Percentiles rank a stretch among this genome's conserved stretches.
phyloP scores from a whole-genome alignment of 2,329 filamentous ascomycete species.

The Coniochaeta pulveracea region DNA sequence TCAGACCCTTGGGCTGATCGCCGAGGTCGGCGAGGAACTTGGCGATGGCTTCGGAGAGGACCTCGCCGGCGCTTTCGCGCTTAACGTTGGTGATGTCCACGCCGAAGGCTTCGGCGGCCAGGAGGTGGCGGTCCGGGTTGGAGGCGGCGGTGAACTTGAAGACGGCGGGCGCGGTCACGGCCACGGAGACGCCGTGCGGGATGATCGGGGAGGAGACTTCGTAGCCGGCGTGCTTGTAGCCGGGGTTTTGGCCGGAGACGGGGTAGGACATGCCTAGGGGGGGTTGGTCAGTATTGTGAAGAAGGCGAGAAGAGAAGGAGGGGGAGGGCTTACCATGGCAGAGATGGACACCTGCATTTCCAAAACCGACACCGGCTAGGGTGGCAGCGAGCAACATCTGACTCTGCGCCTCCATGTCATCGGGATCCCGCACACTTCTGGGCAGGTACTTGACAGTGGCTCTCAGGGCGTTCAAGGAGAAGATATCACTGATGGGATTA shows the following conservation, averaged over 20 bases:
- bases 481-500: conserved; percentile 96
- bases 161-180: conserved; percentile 84
- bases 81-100: conserved; percentile 83
- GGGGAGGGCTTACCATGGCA: conserved; percentile 39
- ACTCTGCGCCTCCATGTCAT: conserved; percentile 84
- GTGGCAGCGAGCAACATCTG: conserved; percentile 95
- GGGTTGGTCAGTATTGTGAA: background rate
- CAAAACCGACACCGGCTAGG: conserved; percentile 89
- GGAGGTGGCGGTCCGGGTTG: conserved; percentile 84
- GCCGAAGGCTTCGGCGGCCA: conserved; percentile 82
- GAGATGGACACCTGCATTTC: conserved; percentile 89
- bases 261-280: conserved; percentile 79
- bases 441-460: conserved; percentile 88
- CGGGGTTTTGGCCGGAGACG: conserved; percentile 88
- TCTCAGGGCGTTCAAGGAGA: conserved; percentile 75
- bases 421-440: conserved; percentile 73
- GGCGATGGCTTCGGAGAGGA: conserved; percentile 71
- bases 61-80: conserved; percentile 78
- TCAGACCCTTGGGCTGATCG: conserved; percentile 81
- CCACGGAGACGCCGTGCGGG: conserved; percentile 90
- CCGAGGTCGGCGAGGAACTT: conserved; percentile 75
- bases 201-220: conserved; percentile 67
- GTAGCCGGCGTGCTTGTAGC: conserved; percentile 85
- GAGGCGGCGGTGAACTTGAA: conserved; percentile 88
- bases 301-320: conserved; percentile 1